phyloP scores from a whole-genome alignment of 768 basidiomycete genomes.

The Tulasnella sp. region DNA sequence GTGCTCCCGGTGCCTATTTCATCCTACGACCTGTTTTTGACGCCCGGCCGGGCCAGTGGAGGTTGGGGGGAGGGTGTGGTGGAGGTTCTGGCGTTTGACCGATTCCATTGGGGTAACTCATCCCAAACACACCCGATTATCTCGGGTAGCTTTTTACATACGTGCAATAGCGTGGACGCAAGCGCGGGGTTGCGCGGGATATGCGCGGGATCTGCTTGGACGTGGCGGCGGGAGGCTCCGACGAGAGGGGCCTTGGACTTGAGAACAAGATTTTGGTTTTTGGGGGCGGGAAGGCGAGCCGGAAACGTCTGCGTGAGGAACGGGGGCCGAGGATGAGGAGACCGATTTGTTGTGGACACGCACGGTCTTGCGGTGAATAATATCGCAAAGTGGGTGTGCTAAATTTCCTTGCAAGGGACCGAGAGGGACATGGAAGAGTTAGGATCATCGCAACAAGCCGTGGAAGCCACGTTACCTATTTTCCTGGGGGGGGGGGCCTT shows the following conservation, averaged over 20 bases:
- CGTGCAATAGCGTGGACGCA: not conserved
- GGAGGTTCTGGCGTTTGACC: not conserved
- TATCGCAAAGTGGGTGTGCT: not conserved
- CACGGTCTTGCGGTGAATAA: slow-evolving; percentile 12
- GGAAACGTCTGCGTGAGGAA: not conserved
- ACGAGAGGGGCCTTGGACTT: not conserved
- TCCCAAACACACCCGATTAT: not conserved
- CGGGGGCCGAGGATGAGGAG: slow-evolving; percentile 16
- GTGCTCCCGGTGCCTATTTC: slow-evolving; percentile 2
- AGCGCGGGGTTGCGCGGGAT: not conserved
- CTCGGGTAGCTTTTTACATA: not conserved
- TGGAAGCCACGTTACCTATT: slow-evolving; percentile 22
- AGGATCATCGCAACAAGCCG: slow-evolving; percentile 15
- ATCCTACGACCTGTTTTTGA: not conserved
- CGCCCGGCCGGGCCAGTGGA: not conserved
- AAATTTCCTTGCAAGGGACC: slow-evolving; percentile 13
- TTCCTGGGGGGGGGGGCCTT: not conserved
- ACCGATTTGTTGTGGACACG: slow-evolving; percentile 9
- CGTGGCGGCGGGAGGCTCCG: slow-evolving; percentile 6
- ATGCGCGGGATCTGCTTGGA: not conserved
- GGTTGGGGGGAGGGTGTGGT: not conserved
- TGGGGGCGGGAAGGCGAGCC: not conserved
- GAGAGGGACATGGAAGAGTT: slow-evolving; percentile 12
- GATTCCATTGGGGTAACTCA: slow-evolving; percentile 2
- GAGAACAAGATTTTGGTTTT: not conserved